These are phyloP conservation scores for Eutypa lata DNA, from an alignment of 2,329 filamentous ascomycete genomes.

Conservation along the genomic window DNA sequence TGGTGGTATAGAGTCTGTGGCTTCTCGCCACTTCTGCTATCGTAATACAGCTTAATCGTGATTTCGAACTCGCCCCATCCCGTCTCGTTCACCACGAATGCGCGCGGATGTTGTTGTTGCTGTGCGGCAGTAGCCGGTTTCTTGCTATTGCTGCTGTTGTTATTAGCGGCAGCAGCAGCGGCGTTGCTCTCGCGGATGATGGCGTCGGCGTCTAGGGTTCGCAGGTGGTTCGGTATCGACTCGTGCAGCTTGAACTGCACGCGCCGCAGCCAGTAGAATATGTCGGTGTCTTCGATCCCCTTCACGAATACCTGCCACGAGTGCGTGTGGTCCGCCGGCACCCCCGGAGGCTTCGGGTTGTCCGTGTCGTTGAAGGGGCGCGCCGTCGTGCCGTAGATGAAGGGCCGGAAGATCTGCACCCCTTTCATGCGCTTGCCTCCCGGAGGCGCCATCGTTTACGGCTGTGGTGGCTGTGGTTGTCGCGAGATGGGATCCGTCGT, in stretches of 20 bases:
- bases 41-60: slow-evolving; percentile 91
- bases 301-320: slow-evolving; percentile 94
- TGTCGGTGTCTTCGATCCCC: slow-evolving; percentile 82
- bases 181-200: slow-evolving; percentile 28
- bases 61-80: slow-evolving; percentile 99
- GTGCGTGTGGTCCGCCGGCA: slow-evolving; percentile 90
- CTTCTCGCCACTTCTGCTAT: slow-evolving; percentile 84
- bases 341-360: slow-evolving; percentile 72
- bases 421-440: slow-evolving; percentile 64
- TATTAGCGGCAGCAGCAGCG: background rate
- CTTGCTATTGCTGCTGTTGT: background rate
- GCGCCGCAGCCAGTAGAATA: slow-evolving; percentile 93
- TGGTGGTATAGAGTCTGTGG: slow-evolving; percentile 94
- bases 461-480: too few relatives aligned
- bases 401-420: slow-evolving; percentile 61
- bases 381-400: slow-evolving; percentile 78
- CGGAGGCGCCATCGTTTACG: slow-evolving; percentile 52
- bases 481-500: too few relatives aligned
- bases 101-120: slow-evolving; percentile 45
- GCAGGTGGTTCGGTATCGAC: slow-evolving; percentile 86
- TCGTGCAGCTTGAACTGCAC: slow-evolving; percentile 98
- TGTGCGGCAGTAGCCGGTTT: background rate
- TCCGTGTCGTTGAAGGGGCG: slow-evolving; percentile 72
- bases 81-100: slow-evolving; percentile 83
- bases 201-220: slow-evolving; percentile 53